Base-by-base conservation (phyloP, 768 basidiomycete species). In the Rhizopogon sp. region DNA sequence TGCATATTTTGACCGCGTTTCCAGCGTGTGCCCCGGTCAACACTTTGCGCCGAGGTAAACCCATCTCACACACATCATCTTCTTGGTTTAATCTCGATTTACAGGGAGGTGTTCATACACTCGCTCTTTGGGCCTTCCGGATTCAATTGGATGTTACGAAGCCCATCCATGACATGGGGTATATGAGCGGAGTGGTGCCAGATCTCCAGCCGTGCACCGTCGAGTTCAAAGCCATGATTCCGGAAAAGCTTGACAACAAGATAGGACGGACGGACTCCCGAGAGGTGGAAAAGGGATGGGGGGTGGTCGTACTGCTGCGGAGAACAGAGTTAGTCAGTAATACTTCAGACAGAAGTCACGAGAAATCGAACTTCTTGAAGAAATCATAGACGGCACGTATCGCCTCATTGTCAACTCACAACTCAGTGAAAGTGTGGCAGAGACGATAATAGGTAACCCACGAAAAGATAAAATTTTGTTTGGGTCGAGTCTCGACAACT, bases 21-120 rank as follows among this genome's bases (percentile, higher is more conserved):
- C 22, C 17, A 79, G 83, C 13, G 75, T 84, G 2, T 87, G 83
- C 56, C 83, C 82, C 0, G 84, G 83, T 1, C 79, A 80, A 58
- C 76, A 83, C 64, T 75, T 86, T 43, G 82, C 58, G 9, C 41
- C 35, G n/a, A 70, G 70, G 76, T 72, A 58, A 62, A 68, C 13
- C 11, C 40, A 10, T 22, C 33, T 28, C 16, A 33, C 10, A 25
- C 8, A 25, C 16, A 11, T 11, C 0, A 13, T 10, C 3, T 37
- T 40, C 3, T 3, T 9, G 50, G 20, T 49, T 17, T 51, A 28
- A 29, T 6, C 14, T 43, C n/a, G 22, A 29, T 7, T 31, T 17
- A 56, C 52, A 80, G 81, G 6, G 85, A 84, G 2, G 68, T 87
- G 1, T 83, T 82, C 62, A 70, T 87, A 51, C 85, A 81, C 59